Conservation (phyloP, 192 early-diverging fungal genomes). For the Entomortierella parvispora region DNA sequence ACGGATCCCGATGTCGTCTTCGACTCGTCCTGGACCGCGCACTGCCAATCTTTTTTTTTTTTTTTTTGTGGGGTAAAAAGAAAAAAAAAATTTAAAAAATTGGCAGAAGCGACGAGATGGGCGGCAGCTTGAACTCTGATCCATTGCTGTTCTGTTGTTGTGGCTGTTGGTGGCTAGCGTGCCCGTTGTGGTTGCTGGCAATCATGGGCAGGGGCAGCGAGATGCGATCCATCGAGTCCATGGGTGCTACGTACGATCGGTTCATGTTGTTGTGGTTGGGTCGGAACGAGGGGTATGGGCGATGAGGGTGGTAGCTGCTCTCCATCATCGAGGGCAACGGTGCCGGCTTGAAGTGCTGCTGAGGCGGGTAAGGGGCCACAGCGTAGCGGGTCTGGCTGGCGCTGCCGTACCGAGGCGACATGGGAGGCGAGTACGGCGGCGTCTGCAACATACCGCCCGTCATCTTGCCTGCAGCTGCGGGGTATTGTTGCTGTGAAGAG, state of each 20-base stretch:
- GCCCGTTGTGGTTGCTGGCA: slow-evolving; percentile 10
- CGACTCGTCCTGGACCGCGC: too few species aligned
- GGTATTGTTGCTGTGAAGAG: slow-evolving; percentile 5
- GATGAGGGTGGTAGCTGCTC: slow-evolving; percentile 42
- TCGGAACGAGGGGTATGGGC: slow-evolving; percentile 19
- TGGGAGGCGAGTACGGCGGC: slow-evolving; percentile 50
- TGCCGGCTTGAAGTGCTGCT: slow-evolving; percentile 12
- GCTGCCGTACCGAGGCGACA: slow-evolving; percentile 33
- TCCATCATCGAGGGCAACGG: slow-evolving; percentile 48
- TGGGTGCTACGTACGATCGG: background rate
- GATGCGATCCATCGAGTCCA: slow-evolving; percentile 11
- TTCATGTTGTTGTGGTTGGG: slow-evolving; percentile 9
- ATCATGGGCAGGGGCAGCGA: slow-evolving; percentile 44
- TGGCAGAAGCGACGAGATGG: slow-evolving; percentile 41
- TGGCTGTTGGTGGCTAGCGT: background rate
- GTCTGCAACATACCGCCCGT: slow-evolving; percentile 22
- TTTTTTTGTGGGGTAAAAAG: background rate
- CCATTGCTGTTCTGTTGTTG: slow-evolving; percentile 18
- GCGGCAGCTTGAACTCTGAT: slow-evolving; percentile 50
- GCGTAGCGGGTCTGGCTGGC: slow-evolving; percentile 22
- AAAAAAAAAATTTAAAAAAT: slow-evolving; percentile 4
- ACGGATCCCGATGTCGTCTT: too few species aligned
- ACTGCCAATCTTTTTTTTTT: too few species aligned
- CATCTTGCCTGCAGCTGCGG: slow-evolving; percentile 12
- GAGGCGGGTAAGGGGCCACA: slow-evolving; percentile 28